Conservation (phyloP, 768 basidiomycete species). For the Boletus rufocinnamomeus region DNA sequence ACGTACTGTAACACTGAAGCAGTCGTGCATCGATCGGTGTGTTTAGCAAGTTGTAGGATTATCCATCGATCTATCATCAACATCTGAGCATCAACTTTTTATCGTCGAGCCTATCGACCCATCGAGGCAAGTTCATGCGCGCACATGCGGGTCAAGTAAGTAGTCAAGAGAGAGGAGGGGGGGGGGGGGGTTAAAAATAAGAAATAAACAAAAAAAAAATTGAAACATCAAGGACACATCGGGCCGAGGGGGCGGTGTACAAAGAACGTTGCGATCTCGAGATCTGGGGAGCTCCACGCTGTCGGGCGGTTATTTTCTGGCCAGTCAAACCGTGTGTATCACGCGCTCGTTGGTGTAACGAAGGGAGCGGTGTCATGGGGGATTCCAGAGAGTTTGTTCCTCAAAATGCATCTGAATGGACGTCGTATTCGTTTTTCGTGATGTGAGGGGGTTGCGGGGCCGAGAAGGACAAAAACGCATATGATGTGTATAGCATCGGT, state of each 20-base stretch:
- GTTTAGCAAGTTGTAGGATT: neutral
- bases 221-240: neutral
- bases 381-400: neutral
- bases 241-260: neutral
- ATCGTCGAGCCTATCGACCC: neutral
- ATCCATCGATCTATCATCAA: neutral
- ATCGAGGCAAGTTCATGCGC: neutral
- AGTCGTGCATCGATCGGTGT: neutral
- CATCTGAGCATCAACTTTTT: neutral
- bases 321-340: neutral
- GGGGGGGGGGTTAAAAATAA: no score
- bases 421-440: neutral
- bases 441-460: neutral
- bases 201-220: neutral
- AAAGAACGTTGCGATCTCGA: neutral
- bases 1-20: no score
- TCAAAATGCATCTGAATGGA: neutral
- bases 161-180: no score
- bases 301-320: neutral
- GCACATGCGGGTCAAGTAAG: neutral
- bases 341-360: neutral
- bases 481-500: neutral
- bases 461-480: neutral
- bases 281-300: neutral
- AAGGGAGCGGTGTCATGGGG: neutral